Evolutionary conservation across 2,329 filamentous ascomycete genomes (phyloP).

Genomic region (Aspergillaceae sp.): DNA sequence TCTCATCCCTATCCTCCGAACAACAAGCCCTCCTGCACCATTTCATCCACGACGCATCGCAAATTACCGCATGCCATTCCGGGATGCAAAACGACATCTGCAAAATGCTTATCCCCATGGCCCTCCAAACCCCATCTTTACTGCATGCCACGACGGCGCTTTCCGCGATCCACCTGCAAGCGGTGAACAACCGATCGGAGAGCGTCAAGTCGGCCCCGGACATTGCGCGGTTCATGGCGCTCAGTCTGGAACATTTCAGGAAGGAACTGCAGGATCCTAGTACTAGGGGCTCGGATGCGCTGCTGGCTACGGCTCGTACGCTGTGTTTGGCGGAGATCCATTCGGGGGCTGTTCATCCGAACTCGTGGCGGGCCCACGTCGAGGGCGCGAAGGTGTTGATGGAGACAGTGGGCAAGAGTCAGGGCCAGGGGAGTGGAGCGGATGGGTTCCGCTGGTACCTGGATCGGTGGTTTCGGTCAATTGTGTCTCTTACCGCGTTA

Average conservation of each 20-base stretch:
- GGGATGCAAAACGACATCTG: constrained; percentile 36
- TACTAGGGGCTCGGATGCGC: constrained; percentile 23
- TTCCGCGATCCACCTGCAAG: constrained; percentile 35
- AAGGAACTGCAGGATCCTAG: constrained; percentile 30
- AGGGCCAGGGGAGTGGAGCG: constrained; percentile 16
- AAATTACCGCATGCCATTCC: constrained; percentile 33
- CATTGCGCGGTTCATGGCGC: constrained; percentile 31
- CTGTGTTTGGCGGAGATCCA: constrained; percentile 37
- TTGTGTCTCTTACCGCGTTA: constrained; percentile 34
- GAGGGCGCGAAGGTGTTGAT: constrained; percentile 35
- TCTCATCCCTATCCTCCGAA: constrained; percentile 26
- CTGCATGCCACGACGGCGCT: constrained; percentile 37
- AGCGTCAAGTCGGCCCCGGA: constrained; percentile 30
- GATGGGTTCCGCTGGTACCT: constrained; percentile 30
- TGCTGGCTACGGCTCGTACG: constrained; percentile 36
- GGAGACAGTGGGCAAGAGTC: constrained; percentile 11
- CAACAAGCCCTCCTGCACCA: constrained; percentile 34
- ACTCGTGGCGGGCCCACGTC: constrained; percentile 37
- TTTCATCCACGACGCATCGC: constrained; percentile 35
- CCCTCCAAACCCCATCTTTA: constrained; percentile 34
- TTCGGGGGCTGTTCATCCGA: constrained; percentile 31
- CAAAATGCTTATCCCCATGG: constrained; percentile 37
- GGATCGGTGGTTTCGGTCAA: constrained; percentile 35
- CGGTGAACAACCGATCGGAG: constrained; percentile 27
- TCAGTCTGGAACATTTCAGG: constrained; percentile 35